Conservation (phyloP, 495 filamentous ascomycete species). For the Hyaloscypha variabilis region DNA sequence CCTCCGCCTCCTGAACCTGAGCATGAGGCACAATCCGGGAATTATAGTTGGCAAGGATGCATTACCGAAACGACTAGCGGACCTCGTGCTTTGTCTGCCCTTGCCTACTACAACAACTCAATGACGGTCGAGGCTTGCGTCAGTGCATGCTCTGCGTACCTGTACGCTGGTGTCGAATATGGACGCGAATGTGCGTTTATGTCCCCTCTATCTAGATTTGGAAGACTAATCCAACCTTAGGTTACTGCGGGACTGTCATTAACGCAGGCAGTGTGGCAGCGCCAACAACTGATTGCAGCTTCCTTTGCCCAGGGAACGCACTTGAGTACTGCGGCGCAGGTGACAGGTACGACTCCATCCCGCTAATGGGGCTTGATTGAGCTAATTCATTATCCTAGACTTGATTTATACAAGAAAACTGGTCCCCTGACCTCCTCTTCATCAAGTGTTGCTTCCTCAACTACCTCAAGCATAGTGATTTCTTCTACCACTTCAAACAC, state of each 20-base stretch:
- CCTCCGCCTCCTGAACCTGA: conserved; percentile 6
- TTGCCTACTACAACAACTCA: neutral
- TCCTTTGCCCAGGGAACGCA: conserved; percentile 55
- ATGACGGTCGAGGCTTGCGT: conserved; percentile 28
- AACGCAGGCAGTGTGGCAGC: conserved; percentile 22
- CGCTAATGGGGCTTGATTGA: no score
- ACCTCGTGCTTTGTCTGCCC: conserved; percentile 18
- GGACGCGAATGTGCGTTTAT: conserved; percentile 46
- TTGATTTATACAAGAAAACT: conserved; percentile 14
- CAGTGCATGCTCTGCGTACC: conserved; percentile 24
- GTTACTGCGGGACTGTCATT: conserved; percentile 34
- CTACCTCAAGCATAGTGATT: neutral
- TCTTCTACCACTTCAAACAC: neutral
- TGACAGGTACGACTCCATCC: neutral
- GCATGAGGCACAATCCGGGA: conserved; percentile 4
- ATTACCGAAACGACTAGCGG: conserved; percentile 16
- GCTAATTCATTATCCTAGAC: neutral
- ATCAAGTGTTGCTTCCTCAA: neutral
- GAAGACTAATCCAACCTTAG: conserved; percentile 18
- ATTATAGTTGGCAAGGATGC: conserved; percentile 15
- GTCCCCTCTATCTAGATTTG: no score
- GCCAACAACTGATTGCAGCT: conserved; percentile 52
- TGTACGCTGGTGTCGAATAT: conserved; percentile 38
- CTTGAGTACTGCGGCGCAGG: conserved; percentile 59
- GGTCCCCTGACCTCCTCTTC: neutral